Base-by-base conservation (phyloP, 2,329 filamentous ascomycete species). In the Alternaria sp. region DNA sequence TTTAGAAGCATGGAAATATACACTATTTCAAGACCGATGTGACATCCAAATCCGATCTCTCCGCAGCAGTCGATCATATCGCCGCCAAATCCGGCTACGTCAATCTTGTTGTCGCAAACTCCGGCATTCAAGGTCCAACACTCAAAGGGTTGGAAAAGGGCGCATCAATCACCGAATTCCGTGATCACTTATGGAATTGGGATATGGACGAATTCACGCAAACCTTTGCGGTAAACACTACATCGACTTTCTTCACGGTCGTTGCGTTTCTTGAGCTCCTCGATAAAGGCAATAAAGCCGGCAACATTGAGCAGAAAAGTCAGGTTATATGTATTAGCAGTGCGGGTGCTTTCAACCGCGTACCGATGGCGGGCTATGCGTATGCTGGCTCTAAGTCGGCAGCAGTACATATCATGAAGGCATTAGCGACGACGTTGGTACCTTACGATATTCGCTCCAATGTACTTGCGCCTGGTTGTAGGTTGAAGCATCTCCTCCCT, bases 361-460 rank as follows among this genome's bases (percentile, higher is more conserved):
- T 72, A 3, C 65, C 69, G 12, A 56, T 67, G 17, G 67, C 68
- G 6, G 67, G 61, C 2, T 67, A 59, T 23, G 61, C 67, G 3
- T 73, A 73, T 62, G 51, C 59, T 6, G 58, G 59, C 3, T 66
- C 80, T 36, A 87, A 87, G 67, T 80, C 62, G 8, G 67, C 62
- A n/a, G 47, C 45, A 19, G 51, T 64, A 15, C 67, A 85, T 63
- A 62, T 86, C 45, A 80, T 83, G 23, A 86, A 87, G 71, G 77
- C 80, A 62, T 74, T 86, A 12, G 75, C 82, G 0, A 86, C 83
- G 2, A 66, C 57, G 7, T 73, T 75, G 62, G 82, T 66, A 15
- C 76, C 61, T 54, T 81, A 72, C 49, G 74, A 78, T 17, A 85
- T 86, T 32, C 78, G 85, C 1, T 79, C 80, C 1, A 87, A 87